Percentiles rank a stretch among this genome's conserved stretches.
These are phyloP conservation scores for Yamadazyma paraphyllophila DNA, from an alignment of 805 yeast species.

Conservation along the genomic window DNA sequence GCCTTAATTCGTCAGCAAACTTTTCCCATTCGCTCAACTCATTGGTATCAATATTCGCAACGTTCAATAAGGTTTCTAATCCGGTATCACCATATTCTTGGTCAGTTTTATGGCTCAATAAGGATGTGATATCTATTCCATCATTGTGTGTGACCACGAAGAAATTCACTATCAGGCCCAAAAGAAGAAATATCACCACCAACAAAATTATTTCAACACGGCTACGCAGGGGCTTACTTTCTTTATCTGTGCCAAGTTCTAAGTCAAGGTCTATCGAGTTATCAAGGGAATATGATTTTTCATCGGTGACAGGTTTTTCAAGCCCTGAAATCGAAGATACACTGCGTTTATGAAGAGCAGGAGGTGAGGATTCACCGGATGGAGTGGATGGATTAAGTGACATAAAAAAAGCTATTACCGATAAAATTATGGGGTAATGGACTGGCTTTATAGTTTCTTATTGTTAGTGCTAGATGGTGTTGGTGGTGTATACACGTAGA, in stretches of 20 bases:
- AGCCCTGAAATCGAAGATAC: constrained; percentile 6
- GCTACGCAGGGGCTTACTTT: neutral
- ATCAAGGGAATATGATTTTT: neutral
- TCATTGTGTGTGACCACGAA: constrained; percentile 4
- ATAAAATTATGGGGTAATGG: neutral
- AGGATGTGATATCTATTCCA: neutral
- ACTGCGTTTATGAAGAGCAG: constrained; percentile 12
- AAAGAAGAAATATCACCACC: constrained; percentile 8
- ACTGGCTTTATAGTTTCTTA: neutral
- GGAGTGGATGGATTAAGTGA: too few species aligned
- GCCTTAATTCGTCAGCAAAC: constrained; percentile 6
- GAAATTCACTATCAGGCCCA: constrained; percentile 11
- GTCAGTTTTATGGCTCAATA: neutral
- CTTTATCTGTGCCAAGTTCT: neutral
- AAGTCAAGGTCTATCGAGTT: neutral
- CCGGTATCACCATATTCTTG: neutral
- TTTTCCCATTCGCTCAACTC: constrained; percentile 14
- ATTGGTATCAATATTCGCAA: constrained; percentile 9
- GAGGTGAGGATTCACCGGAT: neutral
- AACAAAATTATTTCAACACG: constrained; percentile 3
- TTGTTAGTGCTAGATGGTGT: neutral
- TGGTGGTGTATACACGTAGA: neutral
- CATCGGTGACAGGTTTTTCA: neutral
- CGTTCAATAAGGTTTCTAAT: constrained; percentile 7
- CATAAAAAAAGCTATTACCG: too few species aligned